Percentiles rank a stretch among this genome's conserved stretches.
Conservation (phyloP, 176 grass and related monocot genomes). For the Musa itinerans region DNA sequence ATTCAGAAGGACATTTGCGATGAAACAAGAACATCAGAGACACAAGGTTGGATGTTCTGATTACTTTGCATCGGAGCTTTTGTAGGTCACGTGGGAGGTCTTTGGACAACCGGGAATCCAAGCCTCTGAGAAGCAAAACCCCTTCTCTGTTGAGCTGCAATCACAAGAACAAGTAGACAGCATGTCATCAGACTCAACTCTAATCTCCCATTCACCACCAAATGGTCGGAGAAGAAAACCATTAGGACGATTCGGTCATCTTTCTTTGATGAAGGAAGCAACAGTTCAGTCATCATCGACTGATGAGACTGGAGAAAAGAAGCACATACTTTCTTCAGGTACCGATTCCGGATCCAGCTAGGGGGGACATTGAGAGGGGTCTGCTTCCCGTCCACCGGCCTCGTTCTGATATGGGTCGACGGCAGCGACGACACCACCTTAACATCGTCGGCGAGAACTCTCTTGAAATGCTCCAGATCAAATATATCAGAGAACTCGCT, state of each 20-base stretch:
- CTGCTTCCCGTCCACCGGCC: constrained; percentile 27
- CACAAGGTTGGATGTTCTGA: not conserved
- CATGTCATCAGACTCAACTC: not conserved
- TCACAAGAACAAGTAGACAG: not conserved
- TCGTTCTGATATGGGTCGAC: constrained; percentile 41
- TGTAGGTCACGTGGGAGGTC: constrained; percentile 43
- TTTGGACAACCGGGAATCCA: constrained; percentile 43
- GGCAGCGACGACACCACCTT: constrained; percentile 39
- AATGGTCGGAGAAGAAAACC: no score
- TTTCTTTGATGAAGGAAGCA: not conserved
- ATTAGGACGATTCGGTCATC: no score
- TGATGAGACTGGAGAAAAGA: not conserved
- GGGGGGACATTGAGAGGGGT: constrained; percentile 32
- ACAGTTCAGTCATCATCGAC: not conserved
- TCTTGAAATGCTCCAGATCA: constrained; percentile 42
- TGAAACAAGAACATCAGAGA: not conserved
- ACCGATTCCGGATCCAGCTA: constrained; percentile 28
- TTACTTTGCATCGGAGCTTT: constrained; percentile 56
- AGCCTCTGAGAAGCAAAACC: constrained; percentile 40
- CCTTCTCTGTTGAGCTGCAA: constrained; percentile 46
- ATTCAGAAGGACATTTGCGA: not conserved
- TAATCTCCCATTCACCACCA: not conserved
- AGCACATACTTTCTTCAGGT: constrained; percentile 30
- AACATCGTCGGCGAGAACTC: constrained; percentile 28
- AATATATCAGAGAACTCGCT: constrained; percentile 50